phyloP scores from a whole-genome alignment of 768 basidiomycete species.

The Suillus plorans region DNA sequence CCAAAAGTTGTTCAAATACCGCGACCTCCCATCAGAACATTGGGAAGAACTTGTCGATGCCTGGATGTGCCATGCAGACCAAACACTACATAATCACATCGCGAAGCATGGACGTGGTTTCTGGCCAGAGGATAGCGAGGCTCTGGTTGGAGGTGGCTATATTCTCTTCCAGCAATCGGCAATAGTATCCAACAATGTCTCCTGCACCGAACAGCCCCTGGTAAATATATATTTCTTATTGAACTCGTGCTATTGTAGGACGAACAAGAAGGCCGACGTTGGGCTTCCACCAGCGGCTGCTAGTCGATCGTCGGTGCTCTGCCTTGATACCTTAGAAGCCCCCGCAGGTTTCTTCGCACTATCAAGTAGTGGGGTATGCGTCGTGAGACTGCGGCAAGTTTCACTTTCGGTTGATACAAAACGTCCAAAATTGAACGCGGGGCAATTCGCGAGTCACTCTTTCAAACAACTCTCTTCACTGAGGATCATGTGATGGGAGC shows the following conservation, averaged over 20 bases:
- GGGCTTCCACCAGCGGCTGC: conserved; percentile 65
- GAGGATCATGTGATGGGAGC: conserved; percentile 77
- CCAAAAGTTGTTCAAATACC: conserved; percentile 52
- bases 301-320: conserved; percentile 21
- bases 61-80: conserved; percentile 97
- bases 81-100: conserved; percentile 73
- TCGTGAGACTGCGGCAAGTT: conserved; percentile 34
- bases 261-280: conserved; percentile 93
- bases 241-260: conserved; percentile 42
- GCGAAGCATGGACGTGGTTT: conserved; percentile 64
- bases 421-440: conserved; percentile 71
- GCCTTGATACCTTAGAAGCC: conserved; percentile 46
- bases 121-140: conserved; percentile 73
- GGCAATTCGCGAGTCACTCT: conserved; percentile 37
- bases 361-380: conserved; percentile 16
- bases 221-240: conserved; percentile 46
- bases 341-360: conserved; percentile 48
- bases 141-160: conserved; percentile 89
- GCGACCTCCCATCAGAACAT: conserved; percentile 91
- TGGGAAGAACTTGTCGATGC: conserved; percentile 97
- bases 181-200: background rate
- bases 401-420: conserved; percentile 87
- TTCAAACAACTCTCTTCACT: conserved; percentile 85
- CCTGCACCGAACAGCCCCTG: conserved; percentile 39
- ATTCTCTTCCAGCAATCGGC: conserved; percentile 52